Conservation (phyloP, 768 basidiomycete genomes). For the Suillus americanus region DNA sequence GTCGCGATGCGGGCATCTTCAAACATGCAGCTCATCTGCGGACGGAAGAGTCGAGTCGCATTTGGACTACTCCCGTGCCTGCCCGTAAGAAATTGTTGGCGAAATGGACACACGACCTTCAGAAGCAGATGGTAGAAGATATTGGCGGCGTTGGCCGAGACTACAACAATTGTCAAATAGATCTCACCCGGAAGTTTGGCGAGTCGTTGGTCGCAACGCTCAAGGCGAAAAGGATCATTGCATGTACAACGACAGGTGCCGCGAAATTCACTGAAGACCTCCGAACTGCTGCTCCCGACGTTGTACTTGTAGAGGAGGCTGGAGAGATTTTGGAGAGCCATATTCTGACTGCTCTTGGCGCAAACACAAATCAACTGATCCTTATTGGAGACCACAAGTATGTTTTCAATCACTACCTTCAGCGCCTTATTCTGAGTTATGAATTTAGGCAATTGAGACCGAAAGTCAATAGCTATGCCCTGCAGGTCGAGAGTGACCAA, state of each 20-base stretch:
- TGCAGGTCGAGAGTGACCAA: conserved; percentile 64
- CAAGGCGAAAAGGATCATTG: conserved; percentile 49
- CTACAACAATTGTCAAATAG: conserved; percentile 37
- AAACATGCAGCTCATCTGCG: too few relatives aligned
- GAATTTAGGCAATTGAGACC: conserved; percentile 57
- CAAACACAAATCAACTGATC: conserved; percentile 46
- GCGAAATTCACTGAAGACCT: conserved; percentile 53
- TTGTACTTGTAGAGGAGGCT: conserved; percentile 63
- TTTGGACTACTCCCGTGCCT: conserved; percentile 36
- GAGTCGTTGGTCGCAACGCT: conserved; percentile 36
- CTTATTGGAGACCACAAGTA: conserved; percentile 69
- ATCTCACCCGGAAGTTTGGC: conserved; percentile 32
- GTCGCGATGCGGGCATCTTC: conserved; percentile 42
- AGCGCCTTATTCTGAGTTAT: not conserved
- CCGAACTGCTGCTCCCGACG: conserved; percentile 41
- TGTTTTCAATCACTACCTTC: conserved; percentile 16
- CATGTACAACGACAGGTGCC: conserved; percentile 62
- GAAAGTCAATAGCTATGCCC: conserved; percentile 57
- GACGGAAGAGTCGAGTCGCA: conserved; percentile 9
- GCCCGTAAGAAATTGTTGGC: conserved; percentile 22
- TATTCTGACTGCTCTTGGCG: conserved; percentile 51
- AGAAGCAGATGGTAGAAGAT: conserved; percentile 32
- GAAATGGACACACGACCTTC: conserved; percentile 33
- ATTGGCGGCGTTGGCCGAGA: conserved; percentile 27
- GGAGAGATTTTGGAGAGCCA: conserved; percentile 68